Base-by-base conservation (phyloP, 345 rosid genomes). In the Hypericum androsaemum region DNA sequence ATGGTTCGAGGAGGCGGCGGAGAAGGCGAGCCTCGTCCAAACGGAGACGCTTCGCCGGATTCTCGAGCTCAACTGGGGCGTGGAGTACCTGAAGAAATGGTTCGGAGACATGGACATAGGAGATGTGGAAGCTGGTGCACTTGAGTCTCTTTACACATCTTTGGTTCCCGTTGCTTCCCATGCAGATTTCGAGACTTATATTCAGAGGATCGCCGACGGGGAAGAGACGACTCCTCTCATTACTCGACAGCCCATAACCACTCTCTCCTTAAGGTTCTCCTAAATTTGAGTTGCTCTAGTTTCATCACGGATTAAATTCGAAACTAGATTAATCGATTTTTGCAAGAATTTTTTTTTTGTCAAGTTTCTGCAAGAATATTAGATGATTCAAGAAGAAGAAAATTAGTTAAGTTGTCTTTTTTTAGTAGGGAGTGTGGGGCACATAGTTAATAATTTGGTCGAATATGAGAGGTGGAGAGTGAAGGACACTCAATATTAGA, bases 171-270 rank as follows among this genome's bases (percentile, higher is more conserved):
- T 87, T 44, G 92, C 65, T 37, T 84, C 95, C 53, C 96, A 90
- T 75, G 76, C 79, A 60, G 96, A 84, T 60, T 74, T 90, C 43
- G 92, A 84, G 75, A 89, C 95, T 49, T 80, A 71, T 41, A 79
- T 90, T 54, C 80, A 65, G 52, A 80, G 96, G 64, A 77, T 90
- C 67, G 95, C 92, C 10, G 92, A 80, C 47, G 98, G 98, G 41
- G 96, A 90, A 22, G 32, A 22, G 53, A 67, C 77, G 0, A 41
- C 85, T 63, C 81, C 89, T 42, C 37, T 87, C 50, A 92, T 90
- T 57, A 90, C 92, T 17, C 86, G 71, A 57, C 76, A 84, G 54
- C 81, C 85, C 32, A 76, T 87, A 35, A 58, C 76, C 2, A 77
- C 74, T 56, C 82, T 90, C 17, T 86, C 96, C 40, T 74, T 90